Base-by-base conservation (phyloP, 345 rosid genomes). In the Rhizophora apiculata region DNA sequence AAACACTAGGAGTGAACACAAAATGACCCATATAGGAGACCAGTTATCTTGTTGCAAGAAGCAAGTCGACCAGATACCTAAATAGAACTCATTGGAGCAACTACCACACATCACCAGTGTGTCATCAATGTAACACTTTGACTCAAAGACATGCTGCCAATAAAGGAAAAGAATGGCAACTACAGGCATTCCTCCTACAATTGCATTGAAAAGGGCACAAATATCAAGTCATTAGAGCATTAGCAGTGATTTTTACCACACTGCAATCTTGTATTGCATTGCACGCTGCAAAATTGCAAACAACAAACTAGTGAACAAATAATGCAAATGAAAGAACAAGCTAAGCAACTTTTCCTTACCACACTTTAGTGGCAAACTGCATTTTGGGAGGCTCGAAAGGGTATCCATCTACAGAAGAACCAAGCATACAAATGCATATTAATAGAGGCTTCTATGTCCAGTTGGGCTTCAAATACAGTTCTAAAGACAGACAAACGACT, bases 361-460 rank as follows among this genome's bases (percentile, higher is more conserved):
- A 96, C 73, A 96, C 98, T 90, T 89, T 92, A 52, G 98, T 96
- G 32, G 86, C 80, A 67, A 96, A 96, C 76, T 92, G 91, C 99
- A 96, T 92, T 85, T 89, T 96, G 36, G 99, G 99, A 70, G 99
- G 99, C 91, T 92, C 97, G 76, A 96, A 96, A 5, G 99, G 99
- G 78, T 96, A 96, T 53, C 94, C 97, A 84, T 96, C 99, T 96
- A 93, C 83, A 85, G 74, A 20, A 72, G 81, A 65, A 66, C 32
- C 71, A 76, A 70, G 6, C 19, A 63, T 48, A 3, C 22, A 55
- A 36, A 57, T 54, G 37, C 68, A 63, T 24, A 52, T 74, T 21
- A 65, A 52, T 39, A 60, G 16, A 16, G 26, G 54, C 30, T 27
- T 58, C 1, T 21, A 15, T 19, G 55, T 49, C 54, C 29, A 31